Evolutionary conservation across 352 stramenopile species (phyloP), one percentile per base, ranked within the genome.

Genomic region (Blastocystis sp.): DNA sequence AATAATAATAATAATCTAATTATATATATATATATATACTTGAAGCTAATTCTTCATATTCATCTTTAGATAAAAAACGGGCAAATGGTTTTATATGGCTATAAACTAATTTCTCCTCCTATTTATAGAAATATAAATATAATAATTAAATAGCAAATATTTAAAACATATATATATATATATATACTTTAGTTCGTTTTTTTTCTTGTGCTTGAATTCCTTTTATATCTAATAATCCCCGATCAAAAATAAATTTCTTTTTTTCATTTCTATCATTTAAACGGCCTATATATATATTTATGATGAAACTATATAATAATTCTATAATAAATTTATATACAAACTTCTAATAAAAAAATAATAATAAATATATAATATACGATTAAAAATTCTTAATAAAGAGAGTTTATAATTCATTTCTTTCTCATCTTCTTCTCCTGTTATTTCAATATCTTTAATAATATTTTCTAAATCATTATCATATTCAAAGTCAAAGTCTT

Each of bases 401-500:
- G 91, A 80, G 31, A 94, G 69, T 71, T 96, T 96, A 40, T 94
- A 73, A 62, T 90, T 76, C 32, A 75, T 73, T 67, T 95, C 81
- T 7, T 74, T 78, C n/a, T 62, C 52, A 16, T 76, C 76, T n/a
- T 93, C 85, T 5, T 80, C 75, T 16, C 83, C 79, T 56, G 67
- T 66, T 47, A 85, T 84, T 58, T 94, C 84, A 80, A 96, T 93
- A 68, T 95, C 86, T 4, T 82, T 82, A 21, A 96, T 67, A 28
- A 91, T 81, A 42, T 91, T 47, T 71, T 96, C 88, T 0, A 87
- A 87, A 42, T 95, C 86, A 59, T 96, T 94, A 49, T 95, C 83
- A 70, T 88, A 93, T 73, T 96, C 88, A 30, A 94, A 80, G 57
- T 96, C 88, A 75, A 94, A 95, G 62, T 95, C 86, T 6, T 84